Evolutionary conservation across 495 filamentous ascomycete species (phyloP).

Genomic region (Aspergillus incahuasiensis): DNA sequence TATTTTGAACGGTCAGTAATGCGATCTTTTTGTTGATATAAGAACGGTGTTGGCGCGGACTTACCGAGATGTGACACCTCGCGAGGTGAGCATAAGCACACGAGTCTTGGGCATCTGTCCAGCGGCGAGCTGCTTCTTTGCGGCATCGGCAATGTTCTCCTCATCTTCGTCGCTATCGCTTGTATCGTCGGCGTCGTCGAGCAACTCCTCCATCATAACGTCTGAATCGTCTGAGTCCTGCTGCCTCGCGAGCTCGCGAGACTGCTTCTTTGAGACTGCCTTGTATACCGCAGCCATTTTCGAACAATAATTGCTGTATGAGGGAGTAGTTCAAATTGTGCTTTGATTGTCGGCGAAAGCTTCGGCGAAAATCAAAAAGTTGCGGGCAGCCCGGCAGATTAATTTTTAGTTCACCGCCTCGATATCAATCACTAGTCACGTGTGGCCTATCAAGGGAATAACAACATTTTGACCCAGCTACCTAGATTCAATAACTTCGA

Average conservation of each 20-base stretch:
- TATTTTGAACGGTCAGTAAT: slow-evolving; percentile 5
- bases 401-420: slow-evolving; percentile 35
- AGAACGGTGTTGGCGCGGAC: slow-evolving; percentile 9
- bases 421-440: slow-evolving; percentile 22
- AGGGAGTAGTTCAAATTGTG: slow-evolving; percentile 4
- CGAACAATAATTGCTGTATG: slow-evolving; percentile 5
- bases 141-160: slow-evolving; percentile 27
- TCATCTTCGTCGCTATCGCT: slow-evolving; percentile 46
- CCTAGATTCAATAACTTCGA: too few relatives aligned
- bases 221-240: slow-evolving; percentile 36
- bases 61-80: slow-evolving; percentile 85
- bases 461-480: too few relatives aligned
- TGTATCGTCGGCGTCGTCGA: slow-evolving; percentile 40
- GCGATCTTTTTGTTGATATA: slow-evolving; percentile 2
- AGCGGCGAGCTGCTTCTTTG: slow-evolving; percentile 39
- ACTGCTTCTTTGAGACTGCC: slow-evolving; percentile 66
- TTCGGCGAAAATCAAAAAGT: slow-evolving; percentile 24
- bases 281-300: slow-evolving; percentile 95
- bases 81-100: slow-evolving; percentile 82
- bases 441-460: too few relatives aligned
- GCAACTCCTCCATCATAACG: slow-evolving; percentile 38
- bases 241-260: slow-evolving; percentile 26
- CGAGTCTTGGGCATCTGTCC: slow-evolving; percentile 55
- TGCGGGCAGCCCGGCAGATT: slow-evolving; percentile 35
- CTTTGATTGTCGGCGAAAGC: slow-evolving; percentile 17